A percentile compares a stretch with the other conserved stretches of the same genome.
Evolutionary conservation across 192 early-diverging fungal genomes (phyloP).

Genomic region (Umbelopsis ramanniana): DNA sequence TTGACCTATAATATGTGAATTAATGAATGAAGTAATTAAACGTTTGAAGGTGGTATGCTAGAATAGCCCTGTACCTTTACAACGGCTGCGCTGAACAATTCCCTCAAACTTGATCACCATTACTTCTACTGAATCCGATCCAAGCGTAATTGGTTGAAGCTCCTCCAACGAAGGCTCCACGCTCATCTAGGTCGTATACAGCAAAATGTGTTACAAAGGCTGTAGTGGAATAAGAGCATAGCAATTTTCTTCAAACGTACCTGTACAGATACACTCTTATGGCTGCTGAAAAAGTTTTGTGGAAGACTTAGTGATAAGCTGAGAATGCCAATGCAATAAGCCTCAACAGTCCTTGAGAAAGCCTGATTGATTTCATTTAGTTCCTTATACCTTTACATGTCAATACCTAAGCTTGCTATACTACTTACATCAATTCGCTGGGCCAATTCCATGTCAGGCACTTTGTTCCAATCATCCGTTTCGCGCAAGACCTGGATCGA

Average conservation of each 20-base stretch:
- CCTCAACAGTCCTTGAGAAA: background rate
- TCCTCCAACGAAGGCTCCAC: conserved; percentile 27
- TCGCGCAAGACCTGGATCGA: background rate
- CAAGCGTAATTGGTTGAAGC: conserved; percentile 17
- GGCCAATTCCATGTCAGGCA: background rate
- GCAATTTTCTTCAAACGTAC: background rate
- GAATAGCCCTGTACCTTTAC: conserved; percentile 11
- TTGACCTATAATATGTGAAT: background rate
- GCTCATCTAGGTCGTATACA: conserved; percentile 22
- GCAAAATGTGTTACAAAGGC: conserved; percentile 5
- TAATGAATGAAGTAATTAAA: too few relatives aligned
- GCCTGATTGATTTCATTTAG: background rate
- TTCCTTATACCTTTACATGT: too few relatives aligned
- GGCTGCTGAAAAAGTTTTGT: conserved; percentile 24
- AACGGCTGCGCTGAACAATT: background rate
- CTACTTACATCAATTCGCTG: background rate
- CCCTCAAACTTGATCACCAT: conserved; percentile 34
- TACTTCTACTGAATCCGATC: conserved; percentile 16
- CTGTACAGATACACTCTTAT: conserved; percentile 29
- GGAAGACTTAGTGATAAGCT: conserved; percentile 22
- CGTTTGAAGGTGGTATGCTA: too few relatives aligned
- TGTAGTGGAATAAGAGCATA: background rate
- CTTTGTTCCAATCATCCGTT: background rate
- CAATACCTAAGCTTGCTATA: too few relatives aligned
- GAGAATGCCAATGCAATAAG: conserved; percentile 3